Evolutionary conservation across 768 basidiomycete species (phyloP).

Genomic region (Cubamyces lactineus): DNA sequence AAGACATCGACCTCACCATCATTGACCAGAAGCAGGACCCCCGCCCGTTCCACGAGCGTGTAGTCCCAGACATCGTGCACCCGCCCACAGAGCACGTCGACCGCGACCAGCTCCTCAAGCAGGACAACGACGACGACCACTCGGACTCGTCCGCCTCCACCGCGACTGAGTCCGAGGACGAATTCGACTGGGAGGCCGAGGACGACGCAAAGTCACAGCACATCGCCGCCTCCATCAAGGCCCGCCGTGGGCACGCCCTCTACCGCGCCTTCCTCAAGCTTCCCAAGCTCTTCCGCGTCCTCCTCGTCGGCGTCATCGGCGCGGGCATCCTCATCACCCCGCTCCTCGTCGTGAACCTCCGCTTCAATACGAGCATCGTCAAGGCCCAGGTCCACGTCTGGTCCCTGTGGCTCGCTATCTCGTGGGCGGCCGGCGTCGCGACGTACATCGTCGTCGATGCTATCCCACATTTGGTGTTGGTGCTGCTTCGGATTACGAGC

Average conservation of each 20-base stretch:
- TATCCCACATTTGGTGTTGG: constrained; percentile 58
- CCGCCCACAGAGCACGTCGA: constrained; percentile 19
- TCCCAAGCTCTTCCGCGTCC: constrained; percentile 57
- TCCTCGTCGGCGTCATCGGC: constrained; percentile 62
- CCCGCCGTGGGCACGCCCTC: constrained; percentile 62
- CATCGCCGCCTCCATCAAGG: constrained; percentile 42
- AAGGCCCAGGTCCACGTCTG: constrained; percentile 62
- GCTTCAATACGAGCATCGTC: constrained; percentile 52
- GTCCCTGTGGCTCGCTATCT: constrained; percentile 71
- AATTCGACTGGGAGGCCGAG: constrained; percentile 77
- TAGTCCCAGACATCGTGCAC: constrained; percentile 22
- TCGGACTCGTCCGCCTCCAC: constrained; percentile 33
- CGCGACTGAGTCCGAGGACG: constrained; percentile 65
- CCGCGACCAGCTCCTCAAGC: constrained; percentile 29
- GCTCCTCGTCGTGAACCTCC: constrained; percentile 66
- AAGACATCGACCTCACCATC: constrained; percentile 17
- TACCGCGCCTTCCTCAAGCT: constrained; percentile 72
- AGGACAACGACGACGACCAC: constrained; percentile 20
- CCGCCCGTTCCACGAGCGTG: constrained; percentile 15
- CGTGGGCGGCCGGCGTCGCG: constrained; percentile 62
- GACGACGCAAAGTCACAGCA: constrained; percentile 43
- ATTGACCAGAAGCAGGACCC: constrained; percentile 21
- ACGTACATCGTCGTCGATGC: constrained; percentile 70
- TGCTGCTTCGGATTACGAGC: constrained; percentile 55
- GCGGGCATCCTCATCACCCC: constrained; percentile 69